Conservation (phyloP, 441 rosid genomes). For the Hura crepitans region DNA sequence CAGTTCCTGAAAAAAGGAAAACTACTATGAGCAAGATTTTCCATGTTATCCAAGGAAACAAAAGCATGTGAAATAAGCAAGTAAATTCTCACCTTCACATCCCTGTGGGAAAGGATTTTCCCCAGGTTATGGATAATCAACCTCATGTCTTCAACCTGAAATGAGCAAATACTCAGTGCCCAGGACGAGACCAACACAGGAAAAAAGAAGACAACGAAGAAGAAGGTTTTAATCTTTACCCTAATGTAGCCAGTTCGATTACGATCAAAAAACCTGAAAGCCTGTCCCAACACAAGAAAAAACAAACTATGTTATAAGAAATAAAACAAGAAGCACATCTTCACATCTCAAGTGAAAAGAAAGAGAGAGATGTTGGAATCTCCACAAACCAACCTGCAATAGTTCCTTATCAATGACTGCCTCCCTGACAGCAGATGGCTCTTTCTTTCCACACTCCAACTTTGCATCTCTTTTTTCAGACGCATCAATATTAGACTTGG, state of each 20-base stretch:
- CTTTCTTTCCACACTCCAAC: slow-evolving; percentile 41
- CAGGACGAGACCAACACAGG: not conserved
- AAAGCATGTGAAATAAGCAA: not conserved
- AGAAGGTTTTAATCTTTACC: slow-evolving; percentile 37
- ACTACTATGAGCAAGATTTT: not conserved
- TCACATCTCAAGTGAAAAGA: not conserved
- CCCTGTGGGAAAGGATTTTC: slow-evolving; percentile 72
- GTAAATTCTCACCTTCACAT: slow-evolving; percentile 67
- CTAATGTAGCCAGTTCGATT: slow-evolving; percentile 77
- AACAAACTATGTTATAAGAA: not conserved
- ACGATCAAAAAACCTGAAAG: slow-evolving; percentile 93
- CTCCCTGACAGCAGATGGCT: slow-evolving; percentile 29
- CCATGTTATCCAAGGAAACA: not conserved
- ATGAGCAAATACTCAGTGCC: not conserved
- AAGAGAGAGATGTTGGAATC: not conserved
- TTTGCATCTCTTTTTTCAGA: slow-evolving; percentile 33
- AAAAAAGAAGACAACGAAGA: not conserved
- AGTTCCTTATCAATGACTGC: slow-evolving; percentile 62
- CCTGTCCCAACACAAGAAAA: slow-evolving; percentile 39
- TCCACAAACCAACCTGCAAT: slow-evolving; percentile 54
- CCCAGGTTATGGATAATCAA: slow-evolving; percentile 82
- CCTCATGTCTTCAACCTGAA: slow-evolving; percentile 96
- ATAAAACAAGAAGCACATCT: not conserved
- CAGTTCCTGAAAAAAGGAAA: slow-evolving; percentile 56
- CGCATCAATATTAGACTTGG: slow-evolving; percentile 31